Evolutionary conservation across 192 early-diverging fungal genomes (phyloP), one percentile per base, ranked within the genome.

Genomic region (Backusella westeae): DNA sequence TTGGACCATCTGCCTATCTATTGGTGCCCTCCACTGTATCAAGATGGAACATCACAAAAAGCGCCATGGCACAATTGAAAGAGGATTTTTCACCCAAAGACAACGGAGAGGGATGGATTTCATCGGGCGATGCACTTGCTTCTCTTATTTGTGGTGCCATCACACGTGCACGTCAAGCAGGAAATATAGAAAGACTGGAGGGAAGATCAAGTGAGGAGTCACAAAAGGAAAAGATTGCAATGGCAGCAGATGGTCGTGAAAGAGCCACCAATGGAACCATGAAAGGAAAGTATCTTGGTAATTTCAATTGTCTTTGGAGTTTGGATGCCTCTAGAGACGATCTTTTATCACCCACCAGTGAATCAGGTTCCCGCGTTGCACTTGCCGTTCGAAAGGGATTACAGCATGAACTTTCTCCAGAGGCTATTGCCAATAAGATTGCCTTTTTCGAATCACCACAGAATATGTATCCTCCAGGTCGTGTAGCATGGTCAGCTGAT

Each of bases 101-200:
- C 23, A 12, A 10, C 26, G 5, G 23, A 10, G 23, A 59, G 3
- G 26, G 34, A 8, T 83, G 82, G 82, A 83, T 83, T 59, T 83
- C 82, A n/a, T 80, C 82, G 0, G 82, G 78, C 0, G 82, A 83
- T 73, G 82, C 78, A 19, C 69, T 83, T 67, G 70, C 82, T 34
- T 38, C 82, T 42, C 53, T 83, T 67, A n/a, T 83, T 35, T 77
- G 72, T 21, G 82, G 82, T 74, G 76, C 67, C 46, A 72, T 83
- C 42, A 83, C 82, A 9, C 78, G 82, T 44, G 78, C 82, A 69
- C 82, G 82, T 38, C 6, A 77, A 44, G 41, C 17, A 42, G 73
- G 38, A 34, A 75, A 69, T 35, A 66, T 83, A 1, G 17, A 72
- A 34, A 77, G 82, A 69, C 41, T 80, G 21, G 44, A 80, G 14